Evolutionary conservation across 2,329 filamentous ascomycete species (phyloP).

Genomic region (Claviceps monticola): DNA sequence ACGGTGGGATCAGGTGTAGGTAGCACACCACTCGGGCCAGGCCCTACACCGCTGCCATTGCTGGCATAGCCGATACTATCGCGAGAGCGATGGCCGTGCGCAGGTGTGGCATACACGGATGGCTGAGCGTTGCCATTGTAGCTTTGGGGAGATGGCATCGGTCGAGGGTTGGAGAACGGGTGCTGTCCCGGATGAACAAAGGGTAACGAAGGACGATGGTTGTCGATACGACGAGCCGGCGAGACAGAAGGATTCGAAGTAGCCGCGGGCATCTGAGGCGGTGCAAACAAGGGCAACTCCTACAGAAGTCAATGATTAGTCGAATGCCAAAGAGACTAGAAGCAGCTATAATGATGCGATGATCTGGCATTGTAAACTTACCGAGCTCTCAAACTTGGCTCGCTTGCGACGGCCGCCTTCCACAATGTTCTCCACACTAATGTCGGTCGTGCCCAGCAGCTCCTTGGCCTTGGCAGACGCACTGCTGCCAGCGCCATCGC

Average conservation of each 20-base stretch:
- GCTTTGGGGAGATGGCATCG: conserved; percentile 73
- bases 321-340: too few species aligned
- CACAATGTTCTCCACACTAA: conserved; percentile 95
- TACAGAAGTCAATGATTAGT: conserved; percentile 23
- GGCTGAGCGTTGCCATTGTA: conserved; percentile 39
- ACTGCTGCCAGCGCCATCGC: conserved; percentile 66
- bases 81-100: conserved; percentile 47
- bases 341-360: background rate
- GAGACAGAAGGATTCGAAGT: conserved; percentile 98
- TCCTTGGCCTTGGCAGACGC: conserved; percentile 64
- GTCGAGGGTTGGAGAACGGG: conserved; percentile 62
- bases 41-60: conserved; percentile 21
- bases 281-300: conserved; percentile 92
- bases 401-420: conserved; percentile 91
- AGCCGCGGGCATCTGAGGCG: conserved; percentile 81
- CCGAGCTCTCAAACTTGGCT: conserved; percentile 91
- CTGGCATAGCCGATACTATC: conserved; percentile 44
- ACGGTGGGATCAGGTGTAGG: conserved; percentile 96
- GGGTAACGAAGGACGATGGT: conserved; percentile 58
- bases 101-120: conserved; percentile 49
- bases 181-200: conserved; percentile 66
- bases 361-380: conserved; percentile 36
- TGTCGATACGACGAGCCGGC: conserved; percentile 67
- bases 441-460: conserved; percentile 85
- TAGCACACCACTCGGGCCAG: conserved; percentile 41